Percentiles rank a stretch among this genome's conserved stretches.
phyloP scores from a whole-genome alignment of 805 yeast genomes.

The Teunomyces aglyptinius region DNA sequence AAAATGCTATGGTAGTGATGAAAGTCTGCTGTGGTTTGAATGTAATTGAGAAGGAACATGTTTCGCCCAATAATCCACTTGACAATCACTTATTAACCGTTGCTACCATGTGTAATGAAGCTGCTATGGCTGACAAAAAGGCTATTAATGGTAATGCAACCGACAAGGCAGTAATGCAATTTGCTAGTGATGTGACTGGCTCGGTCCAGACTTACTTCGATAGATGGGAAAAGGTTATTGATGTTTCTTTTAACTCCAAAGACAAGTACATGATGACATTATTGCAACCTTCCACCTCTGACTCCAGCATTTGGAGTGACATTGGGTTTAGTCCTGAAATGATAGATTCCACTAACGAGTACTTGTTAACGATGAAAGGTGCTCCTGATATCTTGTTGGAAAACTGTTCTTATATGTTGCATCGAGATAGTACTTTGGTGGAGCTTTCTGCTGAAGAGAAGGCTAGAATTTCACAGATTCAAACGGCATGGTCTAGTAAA shows the following conservation, averaged over 20 bases:
- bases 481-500: conserved; percentile 31
- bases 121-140: conserved; percentile 23
- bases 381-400: conserved; percentile 45
- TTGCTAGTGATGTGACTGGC: conserved; percentile 22
- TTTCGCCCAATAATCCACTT: not conserved
- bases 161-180: conserved; percentile 42
- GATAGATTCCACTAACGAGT: conserved; percentile 10
- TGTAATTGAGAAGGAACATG: conserved; percentile 13
- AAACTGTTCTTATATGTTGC: conserved; percentile 22
- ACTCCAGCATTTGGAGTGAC: conserved; percentile 9
- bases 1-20: conserved; percentile 47
- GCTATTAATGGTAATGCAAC: conserved; percentile 47
- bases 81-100: conserved; percentile 15
- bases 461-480: conserved; percentile 22
- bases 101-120: conserved; percentile 35
- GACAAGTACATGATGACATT: conserved; percentile 43
- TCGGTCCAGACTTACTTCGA: conserved; percentile 6
- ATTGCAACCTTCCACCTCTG: conserved; percentile 15
- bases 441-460: conserved; percentile 14
- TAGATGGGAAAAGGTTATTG: conserved; percentile 24
- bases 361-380: conserved; percentile 38
- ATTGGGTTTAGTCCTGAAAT: conserved; percentile 9
- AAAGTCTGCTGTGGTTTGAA: conserved; percentile 16
- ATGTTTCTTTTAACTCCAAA: conserved; percentile 45
- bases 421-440: conserved; percentile 15